Evolutionary conservation across 768 basidiomycete genomes (phyloP).

Genomic region (Mycena polygramma): DNA sequence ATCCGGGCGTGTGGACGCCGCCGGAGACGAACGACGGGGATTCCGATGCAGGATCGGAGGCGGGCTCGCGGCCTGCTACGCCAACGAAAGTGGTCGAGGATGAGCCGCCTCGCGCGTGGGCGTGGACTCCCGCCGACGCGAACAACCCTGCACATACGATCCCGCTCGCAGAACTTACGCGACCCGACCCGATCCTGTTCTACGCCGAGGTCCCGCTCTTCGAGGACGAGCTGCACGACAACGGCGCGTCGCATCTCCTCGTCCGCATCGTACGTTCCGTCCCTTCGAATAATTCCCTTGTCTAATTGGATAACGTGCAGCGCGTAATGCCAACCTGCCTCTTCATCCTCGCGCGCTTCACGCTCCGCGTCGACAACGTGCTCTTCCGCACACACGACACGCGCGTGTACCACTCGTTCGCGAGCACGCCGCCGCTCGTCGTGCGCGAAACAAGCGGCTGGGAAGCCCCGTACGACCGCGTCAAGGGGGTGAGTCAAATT

Average conservation of each 20-base stretch:
- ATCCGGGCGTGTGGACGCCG: slow-evolving; percentile 44
- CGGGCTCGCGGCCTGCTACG: slow-evolving; percentile 27
- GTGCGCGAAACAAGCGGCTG: slow-evolving; percentile 89
- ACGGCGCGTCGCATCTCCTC: slow-evolving; percentile 88
- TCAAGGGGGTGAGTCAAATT: slow-evolving; percentile 83
- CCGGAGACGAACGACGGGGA: slow-evolving; percentile 17
- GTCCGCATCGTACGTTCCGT: slow-evolving; percentile 86
- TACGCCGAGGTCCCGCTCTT: slow-evolving; percentile 96
- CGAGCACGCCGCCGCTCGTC: slow-evolving; percentile 68
- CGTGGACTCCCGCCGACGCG: slow-evolving; percentile 70
- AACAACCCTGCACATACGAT: slow-evolving; percentile 73
- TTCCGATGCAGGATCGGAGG: slow-evolving; percentile 18
- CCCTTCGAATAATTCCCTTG: slow-evolving; percentile 18
- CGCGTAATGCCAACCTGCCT: slow-evolving; percentile 97
- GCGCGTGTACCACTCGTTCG: slow-evolving; percentile 89
- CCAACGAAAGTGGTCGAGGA: slow-evolving; percentile 13
- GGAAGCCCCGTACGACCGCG: slow-evolving; percentile 88
- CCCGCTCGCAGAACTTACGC: slow-evolving; percentile 86
- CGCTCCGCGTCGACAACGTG: slow-evolving; percentile 95
- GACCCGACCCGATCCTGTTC: slow-evolving; percentile 97
- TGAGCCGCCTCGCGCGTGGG: slow-evolving; percentile 24
- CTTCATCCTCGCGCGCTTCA: slow-evolving; percentile 91
- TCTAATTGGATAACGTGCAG: no score
- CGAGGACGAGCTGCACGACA: slow-evolving; percentile 98
- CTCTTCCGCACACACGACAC: slow-evolving; percentile 93